Conservation (phyloP, 2,329 filamentous ascomycete species). For the Hypoxylon sp. region DNA sequence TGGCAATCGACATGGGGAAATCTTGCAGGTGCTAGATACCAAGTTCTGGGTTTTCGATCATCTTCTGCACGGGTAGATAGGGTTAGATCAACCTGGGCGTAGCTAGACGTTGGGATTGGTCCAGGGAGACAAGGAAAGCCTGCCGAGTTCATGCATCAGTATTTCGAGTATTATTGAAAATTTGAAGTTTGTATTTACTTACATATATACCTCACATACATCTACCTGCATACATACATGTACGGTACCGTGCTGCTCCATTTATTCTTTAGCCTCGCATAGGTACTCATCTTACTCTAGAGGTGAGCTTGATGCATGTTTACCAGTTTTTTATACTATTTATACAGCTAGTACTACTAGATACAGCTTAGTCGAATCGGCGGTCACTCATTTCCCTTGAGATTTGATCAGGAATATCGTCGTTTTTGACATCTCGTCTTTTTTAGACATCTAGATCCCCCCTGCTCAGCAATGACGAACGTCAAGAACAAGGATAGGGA, state of each 20-base stretch:
- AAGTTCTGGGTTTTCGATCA: constrained; percentile 34
- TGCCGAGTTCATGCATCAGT: constrained; percentile 36
- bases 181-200: constrained; percentile 18
- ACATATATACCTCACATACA: not conserved
- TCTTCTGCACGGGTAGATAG: constrained; percentile 37
- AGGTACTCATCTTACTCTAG: constrained; percentile 23
- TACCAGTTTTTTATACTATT: no score
- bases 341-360: no score
- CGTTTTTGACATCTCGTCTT: constrained; percentile 15
- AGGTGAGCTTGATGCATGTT: no score
- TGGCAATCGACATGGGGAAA: constrained; percentile 33
- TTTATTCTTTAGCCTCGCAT: constrained; percentile 36
- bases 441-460: constrained; percentile 10
- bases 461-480: constrained; percentile 35
- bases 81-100: constrained; percentile 18
- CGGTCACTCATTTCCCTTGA: constrained; percentile 6
- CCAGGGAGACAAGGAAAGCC: constrained; percentile 29
- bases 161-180: constrained; percentile 27
- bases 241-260: constrained; percentile 23
- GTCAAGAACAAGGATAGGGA: constrained; percentile 31
- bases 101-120: constrained; percentile 25
- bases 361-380: not conserved
- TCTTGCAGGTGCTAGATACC: constrained; percentile 36
- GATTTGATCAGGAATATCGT: constrained; percentile 12
- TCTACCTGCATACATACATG: constrained; percentile 14